Base-by-base conservation (phyloP, 306 rosid species). In the Sindora glabra region DNA sequence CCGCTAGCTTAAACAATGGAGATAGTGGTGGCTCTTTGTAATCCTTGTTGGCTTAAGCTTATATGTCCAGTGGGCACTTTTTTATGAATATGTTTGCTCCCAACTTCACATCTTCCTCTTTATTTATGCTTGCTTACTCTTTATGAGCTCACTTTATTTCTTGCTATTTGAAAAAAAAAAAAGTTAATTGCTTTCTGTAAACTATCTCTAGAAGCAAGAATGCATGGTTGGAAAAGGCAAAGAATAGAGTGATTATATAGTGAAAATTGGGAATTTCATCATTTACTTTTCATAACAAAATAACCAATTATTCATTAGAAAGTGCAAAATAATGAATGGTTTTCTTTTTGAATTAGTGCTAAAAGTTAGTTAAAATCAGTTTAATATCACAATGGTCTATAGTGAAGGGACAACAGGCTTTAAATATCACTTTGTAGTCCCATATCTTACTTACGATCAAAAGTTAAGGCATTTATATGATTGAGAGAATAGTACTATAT, bases 21-120 rank as follows among this genome's bases (percentile, higher is more conserved):
- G 96, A 96, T 48, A 96, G 83, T 4, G 96, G 97, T 55, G 95
- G 78, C 59, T 87, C 97, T 62, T 83, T 85, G 79, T 90, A 90
- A 67, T 90, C 89, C 62, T 85, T 85, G 76, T 83, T 79, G 10
- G 75, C 33, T 75, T 83, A 86, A 15, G 91, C 89, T 22, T 75
- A 70, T 37, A 86, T 90, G 6, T 95, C 97, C 16, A 90, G 19
- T 0, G 95, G 81, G 15, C 82, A 94, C 62, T 88, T 80, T 67
- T 87, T 94, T 8, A 84, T 4, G 73, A 49, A 90, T 73, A 79
- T 87, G 81, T 75, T 85, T 19, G 95, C 95, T 74, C 97, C 95
- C 1, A 90, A 71, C 71, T 67, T 84, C 13, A 90, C 97, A 78
- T 90, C 97, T 57, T 90, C 97, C 36, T 87, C 89, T 19, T 74